Evolutionary conservation across 2,329 filamentous ascomycete genomes (phyloP).

Genomic region (Nannizziopsis barbatae): DNA sequence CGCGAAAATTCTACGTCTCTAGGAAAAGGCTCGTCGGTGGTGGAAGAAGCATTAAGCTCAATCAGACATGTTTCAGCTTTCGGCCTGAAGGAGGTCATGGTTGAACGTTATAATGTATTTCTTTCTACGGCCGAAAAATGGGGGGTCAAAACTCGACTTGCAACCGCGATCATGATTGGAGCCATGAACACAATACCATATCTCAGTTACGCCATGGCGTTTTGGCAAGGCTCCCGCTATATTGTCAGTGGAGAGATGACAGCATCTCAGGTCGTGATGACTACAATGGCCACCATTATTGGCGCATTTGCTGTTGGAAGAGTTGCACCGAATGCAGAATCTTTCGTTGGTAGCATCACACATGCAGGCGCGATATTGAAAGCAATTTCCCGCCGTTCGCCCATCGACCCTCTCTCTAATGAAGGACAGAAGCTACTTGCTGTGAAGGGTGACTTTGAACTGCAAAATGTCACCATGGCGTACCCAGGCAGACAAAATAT

Average conservation of each 20-base stretch:
- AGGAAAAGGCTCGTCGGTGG: constrained; percentile 62
- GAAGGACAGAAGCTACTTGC: constrained; percentile 54
- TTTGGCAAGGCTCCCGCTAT: constrained; percentile 64
- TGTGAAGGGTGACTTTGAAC: constrained; percentile 57
- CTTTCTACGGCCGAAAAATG: constrained; percentile 54
- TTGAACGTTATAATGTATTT: constrained; percentile 60
- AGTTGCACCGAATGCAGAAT: constrained; percentile 63
- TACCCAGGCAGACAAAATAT: constrained; percentile 33
- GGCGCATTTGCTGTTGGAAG: constrained; percentile 73
- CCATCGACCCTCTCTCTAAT: constrained; percentile 57
- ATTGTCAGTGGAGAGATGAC: constrained; percentile 49
- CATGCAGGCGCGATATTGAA: constrained; percentile 73
- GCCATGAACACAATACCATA: constrained; percentile 63
- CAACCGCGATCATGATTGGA: constrained; percentile 59
- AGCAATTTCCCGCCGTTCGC: constrained; percentile 69
- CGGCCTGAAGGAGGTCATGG: constrained; percentile 68
- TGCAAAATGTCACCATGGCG: constrained; percentile 51
- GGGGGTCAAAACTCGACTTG: constrained; percentile 57
- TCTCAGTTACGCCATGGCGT: constrained; percentile 64
- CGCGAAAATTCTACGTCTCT: constrained; percentile 60
- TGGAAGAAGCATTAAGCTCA: constrained; percentile 74
- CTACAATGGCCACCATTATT: constrained; percentile 72
- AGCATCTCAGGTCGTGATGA: constrained; percentile 57
- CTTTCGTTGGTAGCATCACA: constrained; percentile 61
- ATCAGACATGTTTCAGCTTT: constrained; percentile 73